A percentile compares a stretch with the other conserved stretches of the same genome.
phyloP scores from a whole-genome alignment of 768 basidiomycete genomes.

The Auriscalpium microsporum region DNA sequence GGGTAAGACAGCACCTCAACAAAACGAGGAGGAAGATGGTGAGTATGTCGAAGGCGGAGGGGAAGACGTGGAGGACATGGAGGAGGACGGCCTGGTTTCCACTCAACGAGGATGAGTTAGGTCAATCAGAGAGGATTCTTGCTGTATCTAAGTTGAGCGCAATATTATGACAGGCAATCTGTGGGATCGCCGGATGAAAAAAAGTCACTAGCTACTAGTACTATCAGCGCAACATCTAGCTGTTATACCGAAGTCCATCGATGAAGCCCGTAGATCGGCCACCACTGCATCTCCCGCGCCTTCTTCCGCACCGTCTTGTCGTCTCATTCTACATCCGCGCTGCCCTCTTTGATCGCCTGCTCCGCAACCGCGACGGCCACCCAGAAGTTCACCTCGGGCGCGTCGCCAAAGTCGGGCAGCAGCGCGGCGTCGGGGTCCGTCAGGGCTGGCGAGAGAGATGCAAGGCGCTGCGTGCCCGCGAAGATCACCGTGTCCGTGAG shows the following conservation, averaged over 20 bases:
- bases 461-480: conserved; percentile 66
- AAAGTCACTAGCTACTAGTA: no score
- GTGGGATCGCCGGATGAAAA: no score
- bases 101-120: conserved; percentile 15
- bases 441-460: conserved; percentile 66
- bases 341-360: conserved; percentile 67
- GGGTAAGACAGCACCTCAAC: conserved; percentile 2
- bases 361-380: conserved; percentile 77
- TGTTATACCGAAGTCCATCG: no score
- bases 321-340: conserved; percentile 50
- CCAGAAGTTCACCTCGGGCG: conserved; percentile 67
- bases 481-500: conserved; percentile 87
- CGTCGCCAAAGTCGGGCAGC: conserved; percentile 69
- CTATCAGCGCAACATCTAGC: no score
- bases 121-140: no score
- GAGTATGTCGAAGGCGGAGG: conserved; percentile 10
- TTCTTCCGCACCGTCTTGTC: conserved; percentile 46
- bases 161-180: no score
- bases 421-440: conserved; percentile 63
- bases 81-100: conserved; percentile 13
- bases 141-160: no score
- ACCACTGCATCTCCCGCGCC: conserved; percentile 49
- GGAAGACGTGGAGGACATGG: conserved; percentile 6
- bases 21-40: conserved; percentile 1
- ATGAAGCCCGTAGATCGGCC: conserved; percentile 54